Evolutionary conservation across 345 rosid genomes (phyloP).

Genomic region (Orychophragmus violaceus): DNA sequence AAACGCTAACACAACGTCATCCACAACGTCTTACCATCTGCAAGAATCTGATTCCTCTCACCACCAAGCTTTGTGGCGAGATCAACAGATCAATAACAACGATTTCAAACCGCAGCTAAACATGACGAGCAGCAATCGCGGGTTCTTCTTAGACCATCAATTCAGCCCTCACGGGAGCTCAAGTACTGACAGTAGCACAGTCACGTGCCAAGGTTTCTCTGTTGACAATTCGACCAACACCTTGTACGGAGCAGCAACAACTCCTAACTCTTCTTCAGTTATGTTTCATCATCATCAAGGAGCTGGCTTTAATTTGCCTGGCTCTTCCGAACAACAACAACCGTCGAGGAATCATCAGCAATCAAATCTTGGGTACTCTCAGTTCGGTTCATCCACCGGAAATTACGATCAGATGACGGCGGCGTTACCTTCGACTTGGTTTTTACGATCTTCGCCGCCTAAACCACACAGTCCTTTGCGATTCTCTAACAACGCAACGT

Average conservation of each 20-base stretch:
- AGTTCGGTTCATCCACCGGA: constrained; percentile 18
- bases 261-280: constrained; percentile 45
- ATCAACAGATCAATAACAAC: constrained; percentile 31
- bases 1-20: constrained; percentile 27
- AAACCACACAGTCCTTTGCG: constrained; percentile 51
- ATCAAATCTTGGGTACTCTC: constrained; percentile 13
- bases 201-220: constrained; percentile 50
- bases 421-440: constrained; percentile 51
- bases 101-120: constrained; percentile 34
- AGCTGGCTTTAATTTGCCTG: constrained; percentile 11
- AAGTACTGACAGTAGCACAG: constrained; percentile 50
- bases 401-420: constrained; percentile 23
- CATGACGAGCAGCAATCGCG: constrained; percentile 24
- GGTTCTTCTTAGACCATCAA: constrained; percentile 56
- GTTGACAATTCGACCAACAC: constrained; percentile 41
- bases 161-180: constrained; percentile 67
- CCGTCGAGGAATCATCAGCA: constrained; percentile 33
- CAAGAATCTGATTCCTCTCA: constrained; percentile 34
- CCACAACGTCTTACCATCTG: constrained; percentile 31
- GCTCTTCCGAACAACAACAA: constrained; percentile 37
- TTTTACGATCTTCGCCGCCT: constrained; percentile 60
- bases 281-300: constrained; percentile 17
- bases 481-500: constrained; percentile 86
- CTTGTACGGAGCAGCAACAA: constrained; percentile 43
- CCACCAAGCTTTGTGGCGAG: constrained; percentile 43